Percentiles rank a stretch among this genome's conserved stretches.
These are phyloP conservation scores for Saturnispora silvae DNA, from an alignment of 805 yeast species.

Conservation along the genomic window DNA sequence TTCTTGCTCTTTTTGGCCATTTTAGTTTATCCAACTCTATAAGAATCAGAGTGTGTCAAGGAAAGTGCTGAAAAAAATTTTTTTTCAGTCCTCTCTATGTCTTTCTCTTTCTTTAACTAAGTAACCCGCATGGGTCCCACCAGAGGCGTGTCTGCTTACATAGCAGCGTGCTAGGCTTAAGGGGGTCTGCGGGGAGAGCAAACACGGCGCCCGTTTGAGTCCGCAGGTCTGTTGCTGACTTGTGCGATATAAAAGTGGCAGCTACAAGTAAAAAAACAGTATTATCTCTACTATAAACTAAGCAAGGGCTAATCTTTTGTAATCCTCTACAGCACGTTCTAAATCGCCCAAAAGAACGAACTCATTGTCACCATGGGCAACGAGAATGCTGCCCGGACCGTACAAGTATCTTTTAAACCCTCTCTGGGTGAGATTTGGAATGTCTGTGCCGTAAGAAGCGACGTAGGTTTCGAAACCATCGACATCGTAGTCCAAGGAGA, in stretches of 20 bases:
- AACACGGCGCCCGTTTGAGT: slow-evolving; percentile 8
- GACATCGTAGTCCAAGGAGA: slow-evolving; percentile 43
- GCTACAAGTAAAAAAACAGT: slow-evolving; percentile 1
- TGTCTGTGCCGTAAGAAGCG: slow-evolving; percentile 31
- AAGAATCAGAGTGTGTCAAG: background rate
- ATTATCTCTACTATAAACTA: background rate
- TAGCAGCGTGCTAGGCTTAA: too few relatives aligned
- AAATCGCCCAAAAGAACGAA: slow-evolving; percentile 38
- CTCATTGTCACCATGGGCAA: slow-evolving; percentile 52
- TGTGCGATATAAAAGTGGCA: slow-evolving; percentile 6
- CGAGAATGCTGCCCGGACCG: slow-evolving; percentile 57
- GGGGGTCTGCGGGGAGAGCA: too few relatives aligned
- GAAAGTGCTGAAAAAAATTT: background rate
- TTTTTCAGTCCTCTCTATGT: too few relatives aligned
- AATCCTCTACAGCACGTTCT: slow-evolving; percentile 41
- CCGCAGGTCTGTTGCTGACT: slow-evolving; percentile 2
- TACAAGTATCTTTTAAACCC: slow-evolving; percentile 41
- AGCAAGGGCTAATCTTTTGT: slow-evolving; percentile 31
- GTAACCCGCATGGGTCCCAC: too few relatives aligned
- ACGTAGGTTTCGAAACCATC: slow-evolving; percentile 48
- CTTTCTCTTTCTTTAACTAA: too few relatives aligned
- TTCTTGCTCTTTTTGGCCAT: slow-evolving; percentile 43
- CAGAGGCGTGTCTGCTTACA: too few relatives aligned
- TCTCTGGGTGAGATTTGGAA: slow-evolving; percentile 31
- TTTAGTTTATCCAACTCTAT: slow-evolving; percentile 1